These are phyloP conservation scores for Mycena albidolilacea DNA, from an alignment of 768 basidiomycete species.

Conservation along the genomic window DNA sequence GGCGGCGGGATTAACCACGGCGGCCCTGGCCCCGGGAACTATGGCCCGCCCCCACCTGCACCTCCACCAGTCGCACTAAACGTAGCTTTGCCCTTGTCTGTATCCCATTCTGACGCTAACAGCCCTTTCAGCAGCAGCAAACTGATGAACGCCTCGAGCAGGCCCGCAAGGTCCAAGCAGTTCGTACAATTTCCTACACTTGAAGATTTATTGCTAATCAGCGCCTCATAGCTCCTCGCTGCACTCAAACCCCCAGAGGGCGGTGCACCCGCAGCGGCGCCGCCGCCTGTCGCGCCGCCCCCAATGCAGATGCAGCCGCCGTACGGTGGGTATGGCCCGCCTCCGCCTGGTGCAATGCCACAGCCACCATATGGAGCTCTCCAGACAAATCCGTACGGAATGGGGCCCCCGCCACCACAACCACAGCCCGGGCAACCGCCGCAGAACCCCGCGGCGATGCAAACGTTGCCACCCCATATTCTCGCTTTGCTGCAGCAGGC, in stretches of 20 bases:
- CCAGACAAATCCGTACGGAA: not conserved
- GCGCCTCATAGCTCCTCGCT: constrained; percentile 69
- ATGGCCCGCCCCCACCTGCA: constrained; percentile 45
- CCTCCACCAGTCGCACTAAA: constrained; percentile 37
- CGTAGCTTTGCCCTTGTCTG: not conserved
- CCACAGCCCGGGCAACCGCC: constrained; percentile 52
- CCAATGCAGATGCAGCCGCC: constrained; percentile 54
- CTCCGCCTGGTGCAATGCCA: constrained; percentile 39
- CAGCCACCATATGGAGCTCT: constrained; percentile 40
- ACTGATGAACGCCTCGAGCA: constrained; percentile 89
- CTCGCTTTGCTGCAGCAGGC: constrained; percentile 71
- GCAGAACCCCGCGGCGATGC: constrained; percentile 53
- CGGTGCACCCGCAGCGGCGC: constrained; percentile 46
- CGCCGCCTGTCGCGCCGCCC: constrained; percentile 47
- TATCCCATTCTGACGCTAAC: not conserved
- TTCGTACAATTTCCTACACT: constrained; percentile 42
- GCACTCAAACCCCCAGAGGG: constrained; percentile 81
- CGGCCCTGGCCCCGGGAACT: constrained; percentile 6
- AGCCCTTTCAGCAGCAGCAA: constrained; percentile 50
- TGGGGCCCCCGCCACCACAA: constrained; percentile 43
- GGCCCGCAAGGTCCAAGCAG: constrained; percentile 89
- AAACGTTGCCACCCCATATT: constrained; percentile 75
- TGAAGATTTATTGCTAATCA: not conserved
- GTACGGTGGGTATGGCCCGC: constrained; percentile 42
- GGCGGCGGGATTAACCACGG: constrained; percentile 6